Evolutionary conservation across 2,329 filamentous ascomycete species (phyloP).

Genomic region (Talaromyces verruculosus): DNA sequence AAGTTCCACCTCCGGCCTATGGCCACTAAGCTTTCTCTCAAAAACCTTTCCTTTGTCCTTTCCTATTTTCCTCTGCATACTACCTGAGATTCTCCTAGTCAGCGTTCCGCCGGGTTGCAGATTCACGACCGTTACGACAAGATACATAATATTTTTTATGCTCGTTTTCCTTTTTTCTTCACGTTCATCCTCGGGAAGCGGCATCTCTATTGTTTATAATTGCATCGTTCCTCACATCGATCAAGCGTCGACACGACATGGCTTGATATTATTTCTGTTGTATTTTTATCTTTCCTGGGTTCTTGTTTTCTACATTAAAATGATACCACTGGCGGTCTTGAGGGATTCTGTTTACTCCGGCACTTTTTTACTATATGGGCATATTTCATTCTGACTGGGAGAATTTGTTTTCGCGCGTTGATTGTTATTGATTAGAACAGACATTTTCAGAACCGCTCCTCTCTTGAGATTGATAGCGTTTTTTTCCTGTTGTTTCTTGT

Average conservation of each 20-base stretch:
- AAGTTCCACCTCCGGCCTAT: slow-evolving; percentile 47
- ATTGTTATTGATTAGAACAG: background rate
- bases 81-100: slow-evolving; percentile 21
- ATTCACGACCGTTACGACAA: slow-evolving; percentile 22
- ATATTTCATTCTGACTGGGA: slow-evolving; percentile 18
- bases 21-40: slow-evolving; percentile 35
- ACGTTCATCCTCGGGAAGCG: slow-evolving; percentile 12
- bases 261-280: background rate
- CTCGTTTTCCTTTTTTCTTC: slow-evolving; percentile 8
- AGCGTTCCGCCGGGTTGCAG: slow-evolving; percentile 20
- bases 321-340: slow-evolving; percentile 23
- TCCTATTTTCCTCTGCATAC: background rate
- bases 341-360: slow-evolving; percentile 19
- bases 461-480: slow-evolving; percentile 13
- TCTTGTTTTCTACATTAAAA: slow-evolving; percentile 9
- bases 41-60: slow-evolving; percentile 1
- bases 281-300: slow-evolving; percentile 4
- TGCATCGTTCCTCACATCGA: slow-evolving; percentile 2
- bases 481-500: background rate
- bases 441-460: slow-evolving; percentile 2
- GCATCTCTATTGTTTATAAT: slow-evolving; percentile 16
- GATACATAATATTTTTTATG: slow-evolving; percentile 12
- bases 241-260: background rate
- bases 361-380: background rate
- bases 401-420: slow-evolving; percentile 8